Percentiles rank a stretch among this genome's conserved stretches.
Conservation (phyloP, 139 green algal genomes). For the Chlorella sp. region DNA sequence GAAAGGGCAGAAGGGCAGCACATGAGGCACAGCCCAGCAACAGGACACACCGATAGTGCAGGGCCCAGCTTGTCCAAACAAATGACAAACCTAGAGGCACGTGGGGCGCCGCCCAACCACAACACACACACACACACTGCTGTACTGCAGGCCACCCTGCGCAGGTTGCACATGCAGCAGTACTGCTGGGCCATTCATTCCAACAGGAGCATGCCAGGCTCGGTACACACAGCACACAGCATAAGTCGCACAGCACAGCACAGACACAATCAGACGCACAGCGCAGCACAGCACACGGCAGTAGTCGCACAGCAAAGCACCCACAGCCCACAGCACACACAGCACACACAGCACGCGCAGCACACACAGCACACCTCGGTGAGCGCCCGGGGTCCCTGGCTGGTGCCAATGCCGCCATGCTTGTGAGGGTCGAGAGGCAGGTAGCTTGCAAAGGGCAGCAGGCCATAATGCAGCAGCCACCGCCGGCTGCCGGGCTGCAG, state of each 20-base stretch:
- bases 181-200: neutral
- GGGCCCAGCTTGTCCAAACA: too few relatives aligned
- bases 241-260: too few relatives aligned
- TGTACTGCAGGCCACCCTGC: neutral
- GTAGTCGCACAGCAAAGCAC: too few relatives aligned
- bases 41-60: too few relatives aligned
- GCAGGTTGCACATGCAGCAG: neutral
- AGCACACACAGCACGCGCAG: neutral
- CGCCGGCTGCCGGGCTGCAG: neutral
- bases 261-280: too few relatives aligned
- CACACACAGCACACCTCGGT: neutral
- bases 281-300: too few relatives aligned
- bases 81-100: too few relatives aligned
- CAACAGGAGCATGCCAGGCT: neutral
- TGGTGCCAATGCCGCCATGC: neutral
- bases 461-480: slow-evolving; percentile 17
- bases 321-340: too few relatives aligned
- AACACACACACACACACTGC: neutral
- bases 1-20: too few relatives aligned
- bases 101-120: too few relatives aligned
- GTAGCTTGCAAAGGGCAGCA: neutral
- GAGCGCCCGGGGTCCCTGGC: neutral
- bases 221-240: neutral
- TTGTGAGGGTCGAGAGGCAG: neutral
- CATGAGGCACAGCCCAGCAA: too few relatives aligned